phyloP scores from a whole-genome alignment of 2,329 filamentous ascomycete species.

The Paraconiothyrium sp. region DNA sequence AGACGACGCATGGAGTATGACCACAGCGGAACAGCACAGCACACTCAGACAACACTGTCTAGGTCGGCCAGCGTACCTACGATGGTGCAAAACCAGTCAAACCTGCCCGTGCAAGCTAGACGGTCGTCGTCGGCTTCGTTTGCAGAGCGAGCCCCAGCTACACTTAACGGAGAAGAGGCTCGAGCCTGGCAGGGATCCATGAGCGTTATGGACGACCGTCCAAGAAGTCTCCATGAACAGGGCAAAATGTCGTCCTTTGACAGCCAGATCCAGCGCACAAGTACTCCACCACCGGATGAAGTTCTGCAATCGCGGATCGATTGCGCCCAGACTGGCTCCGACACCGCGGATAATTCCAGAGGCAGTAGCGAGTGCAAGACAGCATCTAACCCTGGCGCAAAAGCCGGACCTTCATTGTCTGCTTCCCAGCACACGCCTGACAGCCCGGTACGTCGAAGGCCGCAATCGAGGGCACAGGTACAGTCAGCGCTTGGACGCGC shows the following conservation, averaged over 20 bases:
- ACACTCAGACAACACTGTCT: slow-evolving; percentile 16
- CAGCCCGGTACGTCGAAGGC: slow-evolving; percentile 13
- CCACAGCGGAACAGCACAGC: not conserved
- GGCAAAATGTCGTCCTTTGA: slow-evolving; percentile 12
- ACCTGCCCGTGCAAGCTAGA: slow-evolving; percentile 33
- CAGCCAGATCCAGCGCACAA: not conserved
- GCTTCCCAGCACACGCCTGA: slow-evolving; percentile 6
- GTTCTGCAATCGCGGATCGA: not conserved
- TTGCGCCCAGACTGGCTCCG: not conserved
- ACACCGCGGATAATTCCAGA: no score
- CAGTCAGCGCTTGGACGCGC: slow-evolving; percentile 27
- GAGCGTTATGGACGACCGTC: slow-evolving; percentile 13
- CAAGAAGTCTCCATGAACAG: slow-evolving; percentile 14
- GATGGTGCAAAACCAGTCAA: slow-evolving; percentile 17
- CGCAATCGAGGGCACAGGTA: slow-evolving; percentile 27
- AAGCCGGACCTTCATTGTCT: not conserved
- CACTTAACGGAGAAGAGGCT: slow-evolving; percentile 22
- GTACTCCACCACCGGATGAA: not conserved
- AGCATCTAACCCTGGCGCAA: not conserved
- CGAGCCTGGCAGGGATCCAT: slow-evolving; percentile 16
- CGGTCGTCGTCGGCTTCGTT: slow-evolving; percentile 29
- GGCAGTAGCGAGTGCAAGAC: not conserved
- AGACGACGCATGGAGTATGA: slow-evolving; percentile 1
- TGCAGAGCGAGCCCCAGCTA: slow-evolving; percentile 34
- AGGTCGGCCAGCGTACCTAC: slow-evolving; percentile 25